Evolutionary conservation across 2,329 filamentous ascomycete species (phyloP).

Genomic region (Myotisia sp.): DNA sequence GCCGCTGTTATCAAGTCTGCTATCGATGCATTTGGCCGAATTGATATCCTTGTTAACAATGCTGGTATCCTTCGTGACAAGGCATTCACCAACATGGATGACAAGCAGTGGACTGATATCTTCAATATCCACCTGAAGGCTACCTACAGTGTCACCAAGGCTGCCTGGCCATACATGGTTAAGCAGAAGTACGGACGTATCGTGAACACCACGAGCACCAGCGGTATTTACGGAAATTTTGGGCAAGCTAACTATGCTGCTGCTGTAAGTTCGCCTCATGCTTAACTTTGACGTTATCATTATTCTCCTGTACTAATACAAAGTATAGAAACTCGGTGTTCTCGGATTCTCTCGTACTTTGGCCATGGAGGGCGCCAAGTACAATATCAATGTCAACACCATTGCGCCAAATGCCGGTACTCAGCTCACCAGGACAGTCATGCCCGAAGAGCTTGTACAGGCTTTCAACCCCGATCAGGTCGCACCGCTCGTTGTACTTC

Average conservation of each 20-base stretch:
- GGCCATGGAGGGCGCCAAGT: slow-evolving; percentile 83
- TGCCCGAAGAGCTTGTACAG: slow-evolving; percentile 95
- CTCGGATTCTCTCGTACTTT: slow-evolving; percentile 89
- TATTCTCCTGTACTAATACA: slow-evolving; percentile 8
- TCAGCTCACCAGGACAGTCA: slow-evolving; percentile 80
- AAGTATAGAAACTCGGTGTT: slow-evolving; percentile 64
- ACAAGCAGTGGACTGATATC: slow-evolving; percentile 82
- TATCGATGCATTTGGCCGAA: slow-evolving; percentile 81
- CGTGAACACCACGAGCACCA: slow-evolving; percentile 92
- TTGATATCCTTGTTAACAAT: slow-evolving; percentile 96
- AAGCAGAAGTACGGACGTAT: slow-evolving; percentile 98
- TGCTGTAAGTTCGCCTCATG: slow-evolving; percentile 44
- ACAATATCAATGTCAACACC: slow-evolving; percentile 97
- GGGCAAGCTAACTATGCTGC: slow-evolving; percentile 96
- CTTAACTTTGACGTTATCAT: slow-evolving; percentile 14
- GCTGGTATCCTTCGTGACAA: slow-evolving; percentile 96
- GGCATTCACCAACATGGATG: slow-evolving; percentile 95
- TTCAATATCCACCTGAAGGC: slow-evolving; percentile 84
- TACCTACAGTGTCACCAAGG: slow-evolving; percentile 94
- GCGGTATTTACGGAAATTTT: slow-evolving; percentile 97
- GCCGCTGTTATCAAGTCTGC: slow-evolving; percentile 82
- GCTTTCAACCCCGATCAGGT: slow-evolving; percentile 99
- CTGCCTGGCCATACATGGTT: slow-evolving; percentile 91
- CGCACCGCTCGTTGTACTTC: slow-evolving; percentile 76
- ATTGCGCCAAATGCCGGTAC: slow-evolving; percentile 97